Evolutionary conservation across 106 monocot genomes (phyloP), one percentile per base, ranked within the genome.

Genomic region (Agapanthus africanus): DNA sequence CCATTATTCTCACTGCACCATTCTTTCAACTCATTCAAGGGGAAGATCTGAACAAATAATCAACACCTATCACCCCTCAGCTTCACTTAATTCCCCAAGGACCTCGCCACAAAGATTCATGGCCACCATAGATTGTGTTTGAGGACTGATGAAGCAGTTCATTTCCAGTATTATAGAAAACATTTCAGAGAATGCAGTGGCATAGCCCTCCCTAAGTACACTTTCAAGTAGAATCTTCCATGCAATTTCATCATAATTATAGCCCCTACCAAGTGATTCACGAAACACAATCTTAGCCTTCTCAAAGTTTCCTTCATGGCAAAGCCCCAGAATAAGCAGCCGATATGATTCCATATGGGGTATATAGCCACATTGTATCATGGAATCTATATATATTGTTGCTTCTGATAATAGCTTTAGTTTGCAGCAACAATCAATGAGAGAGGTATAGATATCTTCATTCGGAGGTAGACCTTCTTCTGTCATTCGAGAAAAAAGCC

Each of bases 221-320:
- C 73, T 65, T 63, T 66, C 73, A 54, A 73, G 34, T 37, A 73
- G 65, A 66, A 73, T 73, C 26, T 73, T 73, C 73, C 73, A 73
- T 39, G 39, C 54, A 40, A 73, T 66, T 73, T 73, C 73, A 65
- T 73, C 73, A 21, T 15, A 30, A 73, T 73, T 73, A 65, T 73
- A 73, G 23, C 46, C 73, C 31, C 65, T 66, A 37, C 37, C 65
- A 54, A 73, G 73, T 54, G 50, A 66, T 19, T 66, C 52, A 15
- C 37, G 28, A 6, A 51, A 65, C 7, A 36, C 22, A 19, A n/a
- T 27, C 38, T 73, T 73, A 7, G 65, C 73, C n/a, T 50, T 73
- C 52, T 73, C 73, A 73, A 47, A 73, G 22, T 54, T 3, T 37
- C 73, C 65, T 73, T 66, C 73, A 39, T 35, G 52, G 35, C 73